Conservation (phyloP, 345 rosid genomes). For the Eucalyptus sp. region DNA sequence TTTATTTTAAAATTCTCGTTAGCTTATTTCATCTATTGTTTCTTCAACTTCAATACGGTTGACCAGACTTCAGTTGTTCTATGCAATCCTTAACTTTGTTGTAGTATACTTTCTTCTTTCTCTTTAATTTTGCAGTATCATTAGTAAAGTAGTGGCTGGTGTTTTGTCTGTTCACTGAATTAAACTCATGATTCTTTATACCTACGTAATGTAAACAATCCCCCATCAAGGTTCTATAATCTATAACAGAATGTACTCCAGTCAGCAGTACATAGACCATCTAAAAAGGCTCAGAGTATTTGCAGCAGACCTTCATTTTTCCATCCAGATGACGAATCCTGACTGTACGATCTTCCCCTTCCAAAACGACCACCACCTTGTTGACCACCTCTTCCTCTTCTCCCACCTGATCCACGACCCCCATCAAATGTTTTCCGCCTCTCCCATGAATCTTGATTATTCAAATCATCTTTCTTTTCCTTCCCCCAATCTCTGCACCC, state of each 20-base stretch:
- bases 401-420: constrained; percentile 19
- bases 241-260: not conserved
- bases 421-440: constrained; percentile 6
- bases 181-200: not conserved
- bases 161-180: not conserved
- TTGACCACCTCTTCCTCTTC: constrained; percentile 19
- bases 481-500: constrained; percentile 3
- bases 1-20: not conserved
- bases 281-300: not conserved
- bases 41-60: not conserved
- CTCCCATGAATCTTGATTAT: not conserved
- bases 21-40: not conserved
- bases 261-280: not conserved
- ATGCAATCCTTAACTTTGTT: not conserved
- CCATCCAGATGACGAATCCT: constrained; percentile 16
- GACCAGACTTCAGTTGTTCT: not conserved
- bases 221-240: not conserved
- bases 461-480: not conserved
- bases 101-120: not conserved
- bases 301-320: constrained; percentile 3
- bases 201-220: not conserved
- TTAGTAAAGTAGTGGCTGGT: not conserved
- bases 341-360: constrained; percentile 12
- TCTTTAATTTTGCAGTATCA: not conserved
- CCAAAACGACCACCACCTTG: constrained; percentile 17